phyloP scores from a whole-genome alignment of 2,329 filamentous ascomycete genomes.

The Colletotrichum sp. region DNA sequence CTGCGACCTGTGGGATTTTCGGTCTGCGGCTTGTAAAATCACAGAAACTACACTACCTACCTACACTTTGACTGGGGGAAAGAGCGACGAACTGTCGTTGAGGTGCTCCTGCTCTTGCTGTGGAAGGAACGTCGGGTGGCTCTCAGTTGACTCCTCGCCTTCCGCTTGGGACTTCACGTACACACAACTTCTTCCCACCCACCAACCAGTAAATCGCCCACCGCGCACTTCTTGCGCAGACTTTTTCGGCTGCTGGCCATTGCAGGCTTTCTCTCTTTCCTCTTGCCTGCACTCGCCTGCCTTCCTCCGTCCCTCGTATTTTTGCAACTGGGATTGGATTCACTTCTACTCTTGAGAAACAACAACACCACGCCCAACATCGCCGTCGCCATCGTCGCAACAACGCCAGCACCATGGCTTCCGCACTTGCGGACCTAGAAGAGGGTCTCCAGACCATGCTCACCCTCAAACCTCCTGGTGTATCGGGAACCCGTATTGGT shows the following conservation, averaged over 20 bases:
- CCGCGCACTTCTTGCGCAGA: not conserved
- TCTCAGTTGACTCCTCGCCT: not conserved
- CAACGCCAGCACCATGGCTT: slow-evolving; percentile 62
- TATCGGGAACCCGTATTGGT: slow-evolving; percentile 90
- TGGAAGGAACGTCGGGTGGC: not conserved
- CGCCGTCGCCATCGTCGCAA: not conserved
- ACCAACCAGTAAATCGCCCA: slow-evolving; percentile 10
- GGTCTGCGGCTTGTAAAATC: slow-evolving; percentile 15
- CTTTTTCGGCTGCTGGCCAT: not conserved
- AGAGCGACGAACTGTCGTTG: not conserved
- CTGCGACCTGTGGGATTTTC: slow-evolving; percentile 4
- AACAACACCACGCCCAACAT: not conserved
- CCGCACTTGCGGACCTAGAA: slow-evolving; percentile 87
- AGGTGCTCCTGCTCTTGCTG: not conserved
- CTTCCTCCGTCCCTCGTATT: slow-evolving; percentile 1
- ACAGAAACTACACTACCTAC: not conserved
- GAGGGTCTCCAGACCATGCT: slow-evolving; percentile 90
- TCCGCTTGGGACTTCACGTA: slow-evolving; percentile 8
- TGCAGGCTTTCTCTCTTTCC: not conserved
- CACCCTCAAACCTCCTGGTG: slow-evolving; percentile 87
- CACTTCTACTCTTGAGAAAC: not conserved
- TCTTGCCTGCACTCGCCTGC: not conserved
- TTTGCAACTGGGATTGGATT: not conserved
- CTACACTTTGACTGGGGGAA: slow-evolving; percentile 10
- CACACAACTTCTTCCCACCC: not conserved